phyloP scores from a whole-genome alignment of 1,139 yeast genomes.

The Schizosaccharomyces versatilis region DNA sequence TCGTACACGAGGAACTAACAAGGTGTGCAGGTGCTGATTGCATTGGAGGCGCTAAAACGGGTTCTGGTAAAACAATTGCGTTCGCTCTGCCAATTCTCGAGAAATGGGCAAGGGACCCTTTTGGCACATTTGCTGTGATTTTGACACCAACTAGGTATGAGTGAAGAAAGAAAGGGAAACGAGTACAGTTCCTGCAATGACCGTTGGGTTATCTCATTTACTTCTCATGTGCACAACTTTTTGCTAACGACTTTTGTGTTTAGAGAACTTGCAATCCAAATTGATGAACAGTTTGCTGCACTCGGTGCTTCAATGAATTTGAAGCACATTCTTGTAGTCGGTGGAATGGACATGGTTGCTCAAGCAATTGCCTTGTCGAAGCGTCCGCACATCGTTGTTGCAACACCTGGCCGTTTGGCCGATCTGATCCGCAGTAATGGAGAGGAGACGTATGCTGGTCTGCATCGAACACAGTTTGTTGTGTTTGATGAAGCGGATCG shows the following conservation, averaged over 20 bases:
- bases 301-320: slow-evolving; percentile 77
- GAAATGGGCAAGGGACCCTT: slow-evolving; percentile 85
- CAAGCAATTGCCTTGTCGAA: slow-evolving; percentile 65
- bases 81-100: slow-evolving; percentile 92
- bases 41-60: slow-evolving; percentile 96
- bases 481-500: slow-evolving; percentile 96
- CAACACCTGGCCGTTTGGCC: slow-evolving; percentile 93
- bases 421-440: slow-evolving; percentile 79
- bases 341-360: slow-evolving; percentile 79
- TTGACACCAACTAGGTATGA: slow-evolving; percentile 52
- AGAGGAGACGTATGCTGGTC: slow-evolving; percentile 63
- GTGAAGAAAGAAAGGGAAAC: too few species aligned
- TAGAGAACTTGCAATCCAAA: slow-evolving; percentile 81
- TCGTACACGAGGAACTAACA: not conserved
- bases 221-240: slow-evolving; percentile 8
- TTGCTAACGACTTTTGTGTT: too few species aligned
- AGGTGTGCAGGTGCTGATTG: slow-evolving; percentile 41
- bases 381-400: slow-evolving; percentile 83
- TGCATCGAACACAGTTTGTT: slow-evolving; percentile 51
- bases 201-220: not conserved
- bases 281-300: slow-evolving; percentile 89
- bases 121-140: slow-evolving; percentile 71
- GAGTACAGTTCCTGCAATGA: not conserved
- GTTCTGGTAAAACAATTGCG: slow-evolving; percentile 94
- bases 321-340: slow-evolving; percentile 60